phyloP scores from a whole-genome alignment of 2,329 filamentous ascomycete genomes.

The Xylariaceae sp. region DNA sequence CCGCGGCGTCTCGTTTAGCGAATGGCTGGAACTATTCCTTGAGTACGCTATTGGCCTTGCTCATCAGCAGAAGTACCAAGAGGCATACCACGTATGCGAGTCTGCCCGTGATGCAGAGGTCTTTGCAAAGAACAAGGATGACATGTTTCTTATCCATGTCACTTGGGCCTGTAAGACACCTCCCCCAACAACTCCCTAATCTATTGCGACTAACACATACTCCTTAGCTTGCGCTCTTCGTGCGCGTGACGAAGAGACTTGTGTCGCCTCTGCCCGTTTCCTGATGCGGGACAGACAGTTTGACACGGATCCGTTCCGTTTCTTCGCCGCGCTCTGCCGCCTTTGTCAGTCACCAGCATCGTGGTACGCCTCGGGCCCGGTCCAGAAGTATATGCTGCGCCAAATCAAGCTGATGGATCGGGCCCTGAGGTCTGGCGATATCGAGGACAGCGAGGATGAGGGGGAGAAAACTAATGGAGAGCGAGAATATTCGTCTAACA shows the following conservation, averaged over 20 bases:
- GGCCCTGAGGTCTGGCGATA: conserved; percentile 43
- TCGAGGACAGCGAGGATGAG: conserved; percentile 37
- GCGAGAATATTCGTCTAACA: conserved; percentile 37
- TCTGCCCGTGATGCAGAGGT: conserved; percentile 75
- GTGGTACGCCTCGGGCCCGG: conserved; percentile 74
- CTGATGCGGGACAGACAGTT: conserved; percentile 80
- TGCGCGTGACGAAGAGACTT: conserved; percentile 72
- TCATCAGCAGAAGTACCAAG: conserved; percentile 57
- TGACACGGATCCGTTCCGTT: conserved; percentile 73
- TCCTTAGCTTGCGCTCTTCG: conserved; percentile 71
- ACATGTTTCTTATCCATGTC: conserved; percentile 67
- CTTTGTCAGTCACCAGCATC: conserved; percentile 67
- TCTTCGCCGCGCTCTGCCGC: conserved; percentile 74
- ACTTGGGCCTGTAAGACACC: conserved; percentile 62
- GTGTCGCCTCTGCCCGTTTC: conserved; percentile 67
- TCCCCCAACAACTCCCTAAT: neutral
- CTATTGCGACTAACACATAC: conserved; percentile 18
- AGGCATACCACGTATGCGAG: conserved; percentile 75
- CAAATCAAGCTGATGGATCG: conserved; percentile 89
- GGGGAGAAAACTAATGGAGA: conserved; percentile 28
- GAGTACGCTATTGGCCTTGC: conserved; percentile 79
- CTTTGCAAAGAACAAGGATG: conserved; percentile 65
- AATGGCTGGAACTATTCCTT: conserved; percentile 86
- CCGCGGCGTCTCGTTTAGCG: conserved; percentile 72
- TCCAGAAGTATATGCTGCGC: conserved; percentile 85